phyloP scores from a whole-genome alignment of 192 early-diverging fungal genomes.

The Borealophlyctis nickersoniae region DNA sequence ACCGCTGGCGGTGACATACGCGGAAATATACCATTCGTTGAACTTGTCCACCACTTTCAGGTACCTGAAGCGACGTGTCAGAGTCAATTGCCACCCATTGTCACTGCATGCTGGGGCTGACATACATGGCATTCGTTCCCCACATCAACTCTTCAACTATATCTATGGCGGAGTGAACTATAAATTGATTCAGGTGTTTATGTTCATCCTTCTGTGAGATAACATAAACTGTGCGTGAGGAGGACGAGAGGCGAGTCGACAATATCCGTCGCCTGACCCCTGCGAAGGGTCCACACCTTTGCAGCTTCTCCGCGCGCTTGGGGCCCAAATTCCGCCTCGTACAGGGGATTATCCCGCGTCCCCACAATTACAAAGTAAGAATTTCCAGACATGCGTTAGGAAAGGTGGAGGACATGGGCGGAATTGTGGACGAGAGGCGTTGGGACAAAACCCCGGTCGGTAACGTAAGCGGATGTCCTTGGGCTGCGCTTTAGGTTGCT shows the following conservation, averaged over 20 bases:
- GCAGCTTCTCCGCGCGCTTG: slow-evolving; percentile 13
- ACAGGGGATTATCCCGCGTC: slow-evolving; percentile 91
- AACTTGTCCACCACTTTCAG: slow-evolving; percentile 92
- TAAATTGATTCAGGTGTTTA: slow-evolving; percentile 92
- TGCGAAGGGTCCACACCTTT: neutral
- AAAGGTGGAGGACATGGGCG: no score
- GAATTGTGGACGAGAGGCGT: no score
- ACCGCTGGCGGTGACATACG: slow-evolving; percentile 89
- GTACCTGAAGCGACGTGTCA: no score
- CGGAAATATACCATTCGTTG: slow-evolving; percentile 90
- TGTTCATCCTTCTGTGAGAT: slow-evolving; percentile 69
- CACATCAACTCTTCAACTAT: slow-evolving; percentile 94
- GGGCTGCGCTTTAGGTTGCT: no score
- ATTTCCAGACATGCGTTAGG: slow-evolving; percentile 27
- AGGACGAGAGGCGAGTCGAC: slow-evolving; percentile 4
- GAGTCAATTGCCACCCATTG: no score
- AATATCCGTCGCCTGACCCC: no score
- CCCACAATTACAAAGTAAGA: slow-evolving; percentile 92
- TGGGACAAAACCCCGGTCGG: no score
- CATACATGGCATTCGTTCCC: slow-evolving; percentile 77
- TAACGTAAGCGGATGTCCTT: no score
- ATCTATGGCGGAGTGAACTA: slow-evolving; percentile 94
- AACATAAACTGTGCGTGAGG: neutral
- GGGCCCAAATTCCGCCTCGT: slow-evolving; percentile 83
- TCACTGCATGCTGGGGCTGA: no score